Conservation (phyloP, 83 land plant species). For the Isoetes engelmannii region DNA sequence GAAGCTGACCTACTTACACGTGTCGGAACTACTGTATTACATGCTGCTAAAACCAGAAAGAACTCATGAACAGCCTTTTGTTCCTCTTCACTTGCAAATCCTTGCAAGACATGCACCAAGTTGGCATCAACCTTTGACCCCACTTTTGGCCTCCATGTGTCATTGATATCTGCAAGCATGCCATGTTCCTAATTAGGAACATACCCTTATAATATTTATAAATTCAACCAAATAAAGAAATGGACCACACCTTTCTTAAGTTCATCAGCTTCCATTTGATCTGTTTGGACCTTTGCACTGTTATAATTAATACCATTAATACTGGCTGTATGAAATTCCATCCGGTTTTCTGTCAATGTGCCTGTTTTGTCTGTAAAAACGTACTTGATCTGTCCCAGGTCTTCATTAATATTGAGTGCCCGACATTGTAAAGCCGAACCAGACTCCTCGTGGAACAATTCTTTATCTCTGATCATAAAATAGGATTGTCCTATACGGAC, state of each 20-base stretch:
- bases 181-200: no score
- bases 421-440: slow-evolving; percentile 81
- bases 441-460: slow-evolving; percentile 60
- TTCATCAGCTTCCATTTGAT: no score
- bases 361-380: slow-evolving; percentile 96
- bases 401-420: slow-evolving; percentile 95
- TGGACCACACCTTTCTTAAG: no score
- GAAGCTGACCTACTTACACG: slow-evolving; percentile 20
- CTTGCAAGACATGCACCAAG: slow-evolving; percentile 45
- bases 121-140: slow-evolving; percentile 45
- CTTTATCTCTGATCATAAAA: slow-evolving; percentile 79
- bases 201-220: no score
- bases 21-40: slow-evolving; percentile 88
- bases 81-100: slow-evolving; percentile 30
- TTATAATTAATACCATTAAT: slow-evolving; percentile 63
- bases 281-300: slow-evolving; percentile 8
- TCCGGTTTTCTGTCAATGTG: slow-evolving; percentile 90
- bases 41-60: slow-evolving; percentile 82
- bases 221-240: no score
- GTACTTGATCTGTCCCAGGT: slow-evolving; percentile 84
- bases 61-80: slow-evolving; percentile 63
- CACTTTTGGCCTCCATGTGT: slow-evolving; percentile 41
- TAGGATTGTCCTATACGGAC: slow-evolving; percentile 93
- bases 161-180: neutral
- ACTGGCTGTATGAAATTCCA: slow-evolving; percentile 84